phyloP scores from a whole-genome alignment of 371 early-diverging fungal species.

The Zychaea mexicana region DNA sequence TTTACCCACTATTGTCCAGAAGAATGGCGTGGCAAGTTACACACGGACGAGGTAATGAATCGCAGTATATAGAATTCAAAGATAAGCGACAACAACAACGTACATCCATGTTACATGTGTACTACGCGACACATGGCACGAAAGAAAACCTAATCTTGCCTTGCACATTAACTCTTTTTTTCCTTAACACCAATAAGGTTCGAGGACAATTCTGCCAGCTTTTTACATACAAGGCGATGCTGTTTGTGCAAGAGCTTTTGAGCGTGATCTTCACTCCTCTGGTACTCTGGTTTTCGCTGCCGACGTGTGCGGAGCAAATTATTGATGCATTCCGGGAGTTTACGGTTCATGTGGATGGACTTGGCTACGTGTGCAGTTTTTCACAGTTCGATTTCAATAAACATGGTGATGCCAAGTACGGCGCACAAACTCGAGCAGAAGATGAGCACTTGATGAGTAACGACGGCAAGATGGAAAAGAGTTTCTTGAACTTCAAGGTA shows the following conservation, averaged over 20 bases:
- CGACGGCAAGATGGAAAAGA: conserved; percentile 96
- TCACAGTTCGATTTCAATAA: conserved; percentile 89
- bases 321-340: conserved; percentile 94
- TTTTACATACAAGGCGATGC: conserved; percentile 78
- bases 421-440: conserved; percentile 66
- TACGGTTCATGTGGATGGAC: conserved; percentile 86
- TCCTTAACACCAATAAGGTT: conserved; percentile 48
- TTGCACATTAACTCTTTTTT: background rate
- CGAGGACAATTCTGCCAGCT: conserved; percentile 78
- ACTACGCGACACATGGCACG: background rate
- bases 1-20: conserved; percentile 91
- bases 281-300: conserved; percentile 81
- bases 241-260: conserved; percentile 83
- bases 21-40: conserved; percentile 83
- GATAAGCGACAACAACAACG: no score
- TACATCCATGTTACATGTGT: no score
- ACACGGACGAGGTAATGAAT: conserved; percentile 88
- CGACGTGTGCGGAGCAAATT: conserved; percentile 76
- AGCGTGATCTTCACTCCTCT: conserved; percentile 87
- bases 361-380: conserved; percentile 96
- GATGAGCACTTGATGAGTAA: conserved; percentile 73
- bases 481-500: conserved; percentile 93
- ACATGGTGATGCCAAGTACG: conserved; percentile 85
- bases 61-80: no score
- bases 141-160: background rate